These are phyloP conservation scores for Hyparrhenia diplandra DNA, from an alignment of 176 grass and related monocot species.

Conservation along the genomic window DNA sequence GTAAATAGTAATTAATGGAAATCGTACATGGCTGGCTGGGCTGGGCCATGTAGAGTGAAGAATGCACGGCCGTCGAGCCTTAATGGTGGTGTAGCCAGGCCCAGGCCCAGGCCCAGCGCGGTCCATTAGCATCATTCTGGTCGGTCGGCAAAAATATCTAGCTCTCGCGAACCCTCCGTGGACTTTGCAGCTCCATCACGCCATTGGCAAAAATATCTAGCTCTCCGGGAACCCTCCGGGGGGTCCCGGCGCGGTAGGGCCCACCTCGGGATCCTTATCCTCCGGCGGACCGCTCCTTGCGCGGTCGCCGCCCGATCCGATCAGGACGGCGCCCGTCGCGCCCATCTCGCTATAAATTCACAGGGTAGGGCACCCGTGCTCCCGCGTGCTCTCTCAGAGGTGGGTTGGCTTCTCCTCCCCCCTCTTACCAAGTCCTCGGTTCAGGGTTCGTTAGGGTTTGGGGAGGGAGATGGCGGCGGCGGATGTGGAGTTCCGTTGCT, in stretches of 20 bases:
- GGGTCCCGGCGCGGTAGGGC: not conserved
- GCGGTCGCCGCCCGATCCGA: slow-evolving; percentile 24
- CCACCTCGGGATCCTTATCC: slow-evolving; percentile 31
- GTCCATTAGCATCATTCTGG: not conserved
- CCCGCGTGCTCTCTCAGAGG: slow-evolving; percentile 67
- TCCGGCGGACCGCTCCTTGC: not conserved
- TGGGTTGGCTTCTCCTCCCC: slow-evolving; percentile 85
- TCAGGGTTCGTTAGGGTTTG: slow-evolving; percentile 39
- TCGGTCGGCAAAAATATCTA: slow-evolving; percentile 20
- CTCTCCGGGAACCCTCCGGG: not conserved
- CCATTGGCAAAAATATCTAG: slow-evolving; percentile 19
- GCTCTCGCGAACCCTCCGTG: not conserved
- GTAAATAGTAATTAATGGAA: too few relatives aligned
- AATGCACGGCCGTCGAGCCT: too few relatives aligned
- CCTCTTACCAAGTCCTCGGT: slow-evolving; percentile 30
- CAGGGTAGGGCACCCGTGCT: not conserved
- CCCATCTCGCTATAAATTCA: slow-evolving; percentile 43
- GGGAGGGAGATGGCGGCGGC: slow-evolving; percentile 49
- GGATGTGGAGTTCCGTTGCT: slow-evolving; percentile 92
- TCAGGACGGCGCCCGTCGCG: slow-evolving; percentile 1
- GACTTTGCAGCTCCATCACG: slow-evolving; percentile 11
- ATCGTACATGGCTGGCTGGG: too few relatives aligned
- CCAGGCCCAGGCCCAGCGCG: not conserved
- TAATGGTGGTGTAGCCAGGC: not conserved
- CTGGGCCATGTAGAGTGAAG: too few relatives aligned